Evolutionary conservation across 371 early-diverging fungal species (phyloP).

Genomic region (Fennellomyces sp.): DNA sequence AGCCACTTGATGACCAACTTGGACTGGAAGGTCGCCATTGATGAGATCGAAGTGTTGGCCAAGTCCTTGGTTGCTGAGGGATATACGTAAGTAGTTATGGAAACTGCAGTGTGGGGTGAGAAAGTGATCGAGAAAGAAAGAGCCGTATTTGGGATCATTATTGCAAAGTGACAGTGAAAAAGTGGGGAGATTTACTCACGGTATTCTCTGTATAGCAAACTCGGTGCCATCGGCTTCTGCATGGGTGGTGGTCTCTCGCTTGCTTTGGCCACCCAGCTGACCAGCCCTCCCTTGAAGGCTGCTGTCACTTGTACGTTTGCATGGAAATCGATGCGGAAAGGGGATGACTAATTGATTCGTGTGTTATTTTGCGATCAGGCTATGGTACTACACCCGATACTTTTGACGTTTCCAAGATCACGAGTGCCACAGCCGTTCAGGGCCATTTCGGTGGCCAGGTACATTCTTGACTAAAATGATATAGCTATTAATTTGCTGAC

Average conservation of each 20-base stretch:
- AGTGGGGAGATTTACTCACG: not conserved
- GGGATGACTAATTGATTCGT: too few relatives aligned
- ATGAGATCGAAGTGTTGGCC: constrained; percentile 32
- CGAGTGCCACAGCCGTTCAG: constrained; percentile 45
- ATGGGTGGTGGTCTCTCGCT: constrained; percentile 57
- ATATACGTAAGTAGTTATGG: constrained; percentile 7
- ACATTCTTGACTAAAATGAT: not conserved
- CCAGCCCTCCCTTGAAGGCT: constrained; percentile 30
- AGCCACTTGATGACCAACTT: constrained; percentile 51
- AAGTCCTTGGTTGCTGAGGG: not conserved
- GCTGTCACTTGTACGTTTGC: too few relatives aligned
- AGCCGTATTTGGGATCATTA: not conserved
- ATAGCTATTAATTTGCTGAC: too few relatives aligned
- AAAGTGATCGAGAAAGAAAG: not conserved
- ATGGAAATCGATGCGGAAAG: too few relatives aligned
- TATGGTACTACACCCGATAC: constrained; percentile 49
- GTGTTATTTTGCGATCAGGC: constrained; percentile 23
- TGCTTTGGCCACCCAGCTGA: constrained; percentile 36
- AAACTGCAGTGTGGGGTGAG: not conserved
- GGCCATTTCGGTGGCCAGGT: constrained; percentile 48
- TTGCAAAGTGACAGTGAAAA: not conserved
- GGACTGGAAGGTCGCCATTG: constrained; percentile 45
- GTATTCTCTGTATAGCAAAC: constrained; percentile 20
- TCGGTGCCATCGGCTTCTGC: constrained; percentile 49
- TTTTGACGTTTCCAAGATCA: constrained; percentile 41